Conservation (phyloP, 83 land plant genomes). For the Picea engelmannii region DNA sequence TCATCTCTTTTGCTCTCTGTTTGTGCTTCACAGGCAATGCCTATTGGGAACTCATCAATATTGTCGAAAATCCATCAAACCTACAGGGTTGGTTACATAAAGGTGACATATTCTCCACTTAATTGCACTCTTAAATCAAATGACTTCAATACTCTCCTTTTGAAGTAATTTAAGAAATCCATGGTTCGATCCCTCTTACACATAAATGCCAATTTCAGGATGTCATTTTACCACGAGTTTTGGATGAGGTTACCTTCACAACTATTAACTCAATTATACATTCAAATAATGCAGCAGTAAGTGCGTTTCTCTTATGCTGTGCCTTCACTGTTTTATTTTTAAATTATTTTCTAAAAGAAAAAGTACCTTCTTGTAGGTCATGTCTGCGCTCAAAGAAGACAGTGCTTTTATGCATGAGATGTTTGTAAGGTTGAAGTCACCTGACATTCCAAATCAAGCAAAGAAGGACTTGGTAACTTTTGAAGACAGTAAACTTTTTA, state of each 20-base stretch:
- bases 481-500: not conserved
- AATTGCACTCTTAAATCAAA: not conserved
- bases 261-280: slow-evolving; percentile 5
- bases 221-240: slow-evolving; percentile 2
- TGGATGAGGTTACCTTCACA: slow-evolving; percentile 4
- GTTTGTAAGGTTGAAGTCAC: not conserved
- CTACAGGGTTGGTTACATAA: not conserved
- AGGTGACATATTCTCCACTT: not conserved
- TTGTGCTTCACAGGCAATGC: slow-evolving; percentile 2
- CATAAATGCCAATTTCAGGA: not conserved
- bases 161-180: not conserved
- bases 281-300: slow-evolving; percentile 7
- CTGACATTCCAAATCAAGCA: not conserved
- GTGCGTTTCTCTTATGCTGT: not conserved
- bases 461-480: not conserved
- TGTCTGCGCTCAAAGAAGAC: slow-evolving; percentile 1
- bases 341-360: not conserved
- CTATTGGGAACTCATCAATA: not conserved
- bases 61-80: slow-evolving; percentile 2
- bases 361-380: not conserved
- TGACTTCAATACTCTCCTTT: not conserved
- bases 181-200: not conserved
- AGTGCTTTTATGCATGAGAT: not conserved
- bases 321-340: not conserved
- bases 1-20: not conserved